Evolutionary conservation across 805 yeast genomes (phyloP), one percentile per base, ranked within the genome.

Genomic region (Hanseniaspora osmophila): DNA sequence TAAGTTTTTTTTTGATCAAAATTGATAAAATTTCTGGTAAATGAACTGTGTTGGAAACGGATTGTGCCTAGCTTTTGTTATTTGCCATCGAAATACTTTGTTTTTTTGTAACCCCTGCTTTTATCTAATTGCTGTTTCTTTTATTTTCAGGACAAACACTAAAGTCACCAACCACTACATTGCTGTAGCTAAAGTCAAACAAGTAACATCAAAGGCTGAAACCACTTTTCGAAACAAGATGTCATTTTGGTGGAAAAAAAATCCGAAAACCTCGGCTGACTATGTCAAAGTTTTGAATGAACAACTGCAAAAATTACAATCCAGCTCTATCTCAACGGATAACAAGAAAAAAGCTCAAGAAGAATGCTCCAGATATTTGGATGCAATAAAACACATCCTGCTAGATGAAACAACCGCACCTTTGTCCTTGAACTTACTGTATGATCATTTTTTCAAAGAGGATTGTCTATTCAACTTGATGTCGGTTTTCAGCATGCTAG

Each of bases 221-320:
- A 32, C 15, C 13, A 32, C 15, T 4, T 5, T 11, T 11, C 37
- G 13, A 12, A 27, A 18, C 40, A 61, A 54, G 44, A 86, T 88
- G 96, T 83, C 96, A 11, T 90, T 90, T 56, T 68, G 92, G 54
- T 90, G 92, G 71, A 84, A 86, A 52, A 73, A 95, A 57, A 84
- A 80, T 57, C 95, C 94, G 10, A 87, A 86, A 61, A 79, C 95
- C 1, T 94, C 96, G 2, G 74, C 75, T 16, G 98, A 90, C 56
- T 73, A 87, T 48, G 81, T 86, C 2, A 72, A 84, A 42, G 77
- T 79, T 6, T 69, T 87, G 49, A 75, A 75, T 50, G 97, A 90
- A 42, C 84, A 77, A 55, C 70, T 87, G 10, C 58, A 69, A 13
- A 82, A 82, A 57, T 67, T 82, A 17, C 84, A 78, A 49, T 50